Evolutionary conservation across 768 basidiomycete species (phyloP).

Genomic region (Mycena filopes): DNA sequence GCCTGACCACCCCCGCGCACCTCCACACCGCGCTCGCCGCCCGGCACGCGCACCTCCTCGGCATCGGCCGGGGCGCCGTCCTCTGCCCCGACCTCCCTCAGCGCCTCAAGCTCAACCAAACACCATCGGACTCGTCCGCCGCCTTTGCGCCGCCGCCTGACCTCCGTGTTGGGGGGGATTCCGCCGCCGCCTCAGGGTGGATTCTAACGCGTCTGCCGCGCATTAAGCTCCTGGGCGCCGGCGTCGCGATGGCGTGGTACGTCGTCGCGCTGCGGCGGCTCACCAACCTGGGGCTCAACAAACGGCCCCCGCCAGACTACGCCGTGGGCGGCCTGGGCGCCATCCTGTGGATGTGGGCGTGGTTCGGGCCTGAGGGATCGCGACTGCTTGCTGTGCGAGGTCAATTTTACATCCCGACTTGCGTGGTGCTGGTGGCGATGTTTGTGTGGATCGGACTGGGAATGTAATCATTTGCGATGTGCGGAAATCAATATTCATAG

Average conservation of each 20-base stretch:
- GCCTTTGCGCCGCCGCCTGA: slow-evolving; percentile 55
- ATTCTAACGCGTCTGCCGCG: slow-evolving; percentile 50
- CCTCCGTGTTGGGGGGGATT: slow-evolving; percentile 35
- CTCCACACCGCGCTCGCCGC: slow-evolving; percentile 63
- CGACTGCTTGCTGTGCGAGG: too few species aligned
- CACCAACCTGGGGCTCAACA: slow-evolving; percentile 37
- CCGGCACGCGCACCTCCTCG: slow-evolving; percentile 77
- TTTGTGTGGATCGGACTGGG: too few species aligned
- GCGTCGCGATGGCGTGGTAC: slow-evolving; percentile 75
- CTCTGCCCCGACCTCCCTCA: slow-evolving; percentile 69
- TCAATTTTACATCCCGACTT: too few species aligned
- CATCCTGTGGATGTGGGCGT: slow-evolving; percentile 60
- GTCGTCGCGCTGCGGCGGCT: slow-evolving; percentile 64
- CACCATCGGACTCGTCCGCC: slow-evolving; percentile 34
- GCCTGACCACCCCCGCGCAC: slow-evolving; percentile 69
- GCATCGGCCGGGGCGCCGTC: slow-evolving; percentile 77
- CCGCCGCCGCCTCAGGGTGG: slow-evolving; percentile 32
- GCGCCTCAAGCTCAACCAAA: slow-evolving; percentile 42
- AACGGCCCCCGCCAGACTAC: slow-evolving; percentile 38
- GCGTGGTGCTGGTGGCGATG: too few species aligned
- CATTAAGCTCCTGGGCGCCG: slow-evolving; percentile 74
- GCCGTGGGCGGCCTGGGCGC: slow-evolving; percentile 48
- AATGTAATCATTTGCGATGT: too few species aligned
- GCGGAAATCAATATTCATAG: too few species aligned
- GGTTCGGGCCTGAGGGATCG: slow-evolving; percentile 38